These are phyloP conservation scores for Colletotrichum lupini DNA, from an alignment of 2,329 filamentous ascomycete genomes.

Conservation along the genomic window DNA sequence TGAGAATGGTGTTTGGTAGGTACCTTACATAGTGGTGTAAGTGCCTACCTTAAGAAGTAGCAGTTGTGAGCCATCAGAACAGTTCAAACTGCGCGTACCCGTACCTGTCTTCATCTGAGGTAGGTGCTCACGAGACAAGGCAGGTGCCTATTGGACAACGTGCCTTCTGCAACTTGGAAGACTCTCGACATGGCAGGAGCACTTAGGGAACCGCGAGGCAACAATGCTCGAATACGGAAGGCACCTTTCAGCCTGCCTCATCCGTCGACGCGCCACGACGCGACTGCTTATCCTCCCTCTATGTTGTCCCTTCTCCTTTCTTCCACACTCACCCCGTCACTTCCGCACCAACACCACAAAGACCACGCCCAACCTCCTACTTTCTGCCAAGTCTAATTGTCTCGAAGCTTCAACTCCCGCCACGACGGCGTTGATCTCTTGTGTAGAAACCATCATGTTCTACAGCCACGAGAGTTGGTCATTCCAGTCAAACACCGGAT, in stretches of 20 bases:
- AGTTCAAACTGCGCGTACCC: background rate
- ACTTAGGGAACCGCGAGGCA: background rate
- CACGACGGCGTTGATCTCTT: conserved; percentile 9
- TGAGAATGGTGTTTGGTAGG: too few species aligned
- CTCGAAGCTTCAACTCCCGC: background rate
- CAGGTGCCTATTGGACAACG: background rate
- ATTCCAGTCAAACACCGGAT: background rate
- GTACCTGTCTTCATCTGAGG: background rate
- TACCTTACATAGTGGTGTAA: too few species aligned
- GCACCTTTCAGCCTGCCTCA: background rate
- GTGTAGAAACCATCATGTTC: conserved; percentile 72
- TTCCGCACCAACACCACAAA: background rate
- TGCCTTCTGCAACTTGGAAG: background rate
- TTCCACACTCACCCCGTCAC: background rate
- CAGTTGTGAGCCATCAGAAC: background rate
- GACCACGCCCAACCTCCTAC: background rate
- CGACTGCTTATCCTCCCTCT: background rate
- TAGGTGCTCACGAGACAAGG: background rate
- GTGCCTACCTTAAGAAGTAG: too few species aligned
- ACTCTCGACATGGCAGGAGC: background rate
- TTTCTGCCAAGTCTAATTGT: background rate
- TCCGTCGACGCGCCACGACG: background rate
- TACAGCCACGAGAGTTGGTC: conserved; percentile 94
- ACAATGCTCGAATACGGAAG: background rate
- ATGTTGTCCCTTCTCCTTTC: background rate